A percentile compares a stretch with the other conserved stretches of the same genome.
Conservation (phyloP, 2,329 filamentous ascomycete species). For the Aspergillus unguis region DNA sequence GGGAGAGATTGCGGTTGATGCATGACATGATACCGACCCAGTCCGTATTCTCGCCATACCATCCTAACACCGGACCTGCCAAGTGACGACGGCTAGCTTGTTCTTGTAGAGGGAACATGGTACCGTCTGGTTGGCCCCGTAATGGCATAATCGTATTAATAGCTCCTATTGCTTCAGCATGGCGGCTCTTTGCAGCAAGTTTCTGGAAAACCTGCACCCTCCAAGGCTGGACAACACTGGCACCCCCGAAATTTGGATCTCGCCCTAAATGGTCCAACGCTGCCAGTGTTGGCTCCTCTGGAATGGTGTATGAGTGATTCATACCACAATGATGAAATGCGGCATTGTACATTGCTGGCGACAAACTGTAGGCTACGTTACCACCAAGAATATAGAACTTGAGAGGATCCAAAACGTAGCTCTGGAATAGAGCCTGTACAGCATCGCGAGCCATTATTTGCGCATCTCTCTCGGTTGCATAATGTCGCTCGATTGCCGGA, state of each 20-base stretch:
- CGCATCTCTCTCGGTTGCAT: conserved; percentile 28
- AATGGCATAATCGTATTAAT: conserved; percentile 46
- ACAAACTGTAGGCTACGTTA: conserved; percentile 42
- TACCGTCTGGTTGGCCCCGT: conserved; percentile 35
- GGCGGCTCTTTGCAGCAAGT: conserved; percentile 38
- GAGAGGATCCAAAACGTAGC: conserved; percentile 41
- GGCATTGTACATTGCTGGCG: conserved; percentile 44
- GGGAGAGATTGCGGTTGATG: conserved; percentile 41
- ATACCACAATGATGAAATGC: conserved; percentile 40
- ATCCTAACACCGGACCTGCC: conserved; percentile 39
- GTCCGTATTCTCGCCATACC: conserved; percentile 47
- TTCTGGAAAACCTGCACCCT: conserved; percentile 40
- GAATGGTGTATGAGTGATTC: conserved; percentile 40
- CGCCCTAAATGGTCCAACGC: conserved; percentile 37
- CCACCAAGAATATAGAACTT: conserved; percentile 43
- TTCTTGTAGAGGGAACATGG: conserved; percentile 35
- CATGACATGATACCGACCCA: conserved; percentile 45
- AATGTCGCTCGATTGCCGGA: conserved; percentile 29
- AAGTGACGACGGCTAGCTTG: conserved; percentile 43
- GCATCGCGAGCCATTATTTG: conserved; percentile 38
- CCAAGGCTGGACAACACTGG: conserved; percentile 45
- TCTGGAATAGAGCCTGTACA: conserved; percentile 39
- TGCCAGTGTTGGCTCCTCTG: conserved; percentile 35
- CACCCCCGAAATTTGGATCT: conserved; percentile 40
- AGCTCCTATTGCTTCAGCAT: conserved; percentile 46